These are phyloP conservation scores for Biscogniauxia mediterranea DNA, from an alignment of 2,329 filamentous ascomycete species.

Conservation along the genomic window DNA sequence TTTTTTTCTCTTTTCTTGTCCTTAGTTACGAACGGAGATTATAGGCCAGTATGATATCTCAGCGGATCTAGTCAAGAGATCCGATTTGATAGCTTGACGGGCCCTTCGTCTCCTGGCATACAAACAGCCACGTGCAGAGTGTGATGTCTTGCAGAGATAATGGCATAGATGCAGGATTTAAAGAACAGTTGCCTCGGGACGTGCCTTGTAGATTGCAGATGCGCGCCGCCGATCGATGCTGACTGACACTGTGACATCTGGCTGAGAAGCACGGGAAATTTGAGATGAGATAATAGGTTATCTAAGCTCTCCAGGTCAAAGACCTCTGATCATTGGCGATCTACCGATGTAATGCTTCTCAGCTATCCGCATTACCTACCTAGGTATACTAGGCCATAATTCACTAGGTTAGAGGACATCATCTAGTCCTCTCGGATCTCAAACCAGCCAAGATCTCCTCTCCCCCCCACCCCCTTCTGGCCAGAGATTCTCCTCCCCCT, in stretches of 20 bases:
- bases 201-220: constrained; percentile 22
- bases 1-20: constrained; percentile 6
- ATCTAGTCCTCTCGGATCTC: neutral
- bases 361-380: neutral
- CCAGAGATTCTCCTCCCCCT: neutral
- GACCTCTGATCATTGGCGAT: neutral
- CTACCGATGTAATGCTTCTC: neutral
- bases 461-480: neutral
- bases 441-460: neutral
- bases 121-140: constrained; percentile 20
- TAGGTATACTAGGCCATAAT: too few relatives aligned
- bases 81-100: constrained; percentile 17
- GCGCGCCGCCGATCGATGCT: constrained; percentile 15
- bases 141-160: constrained; percentile 23
- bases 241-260: constrained; percentile 7
- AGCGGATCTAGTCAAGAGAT: constrained; percentile 8
- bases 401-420: neutral
- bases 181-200: constrained; percentile 10
- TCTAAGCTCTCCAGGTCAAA: neutral
- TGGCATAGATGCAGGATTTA: constrained; percentile 9
- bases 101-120: constrained; percentile 9
- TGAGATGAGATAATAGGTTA: constrained; percentile 5
- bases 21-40: constrained; percentile 8
- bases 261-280: constrained; percentile 3
- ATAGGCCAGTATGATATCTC: constrained; percentile 10